These are phyloP conservation scores for Bathelium albidoporum DNA, from an alignment of 495 filamentous ascomycete species.

Conservation along the genomic window DNA sequence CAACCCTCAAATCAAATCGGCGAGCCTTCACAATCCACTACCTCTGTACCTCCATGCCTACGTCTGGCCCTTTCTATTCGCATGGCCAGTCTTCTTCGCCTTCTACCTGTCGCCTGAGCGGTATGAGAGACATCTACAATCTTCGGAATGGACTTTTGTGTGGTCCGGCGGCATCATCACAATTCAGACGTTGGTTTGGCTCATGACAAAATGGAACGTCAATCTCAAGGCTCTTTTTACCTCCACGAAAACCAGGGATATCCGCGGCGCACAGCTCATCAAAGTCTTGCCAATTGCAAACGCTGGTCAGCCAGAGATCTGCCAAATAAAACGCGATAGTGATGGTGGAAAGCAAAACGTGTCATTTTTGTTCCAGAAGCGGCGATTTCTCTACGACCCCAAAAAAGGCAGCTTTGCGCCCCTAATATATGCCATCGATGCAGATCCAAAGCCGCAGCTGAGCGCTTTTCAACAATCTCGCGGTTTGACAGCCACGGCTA, in stretches of 20 bases:
- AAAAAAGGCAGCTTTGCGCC: slow-evolving; percentile 63
- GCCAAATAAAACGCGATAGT: slow-evolving; percentile 62
- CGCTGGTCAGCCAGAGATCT: slow-evolving; percentile 83
- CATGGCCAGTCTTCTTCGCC: slow-evolving; percentile 85
- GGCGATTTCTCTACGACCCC: slow-evolving; percentile 77
- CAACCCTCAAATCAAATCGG: slow-evolving; percentile 76
- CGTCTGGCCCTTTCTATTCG: slow-evolving; percentile 78
- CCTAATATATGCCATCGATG: slow-evolving; percentile 74
- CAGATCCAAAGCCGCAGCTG: slow-evolving; percentile 67
- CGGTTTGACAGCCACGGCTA: slow-evolving; percentile 58
- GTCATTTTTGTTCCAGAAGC: slow-evolving; percentile 97
- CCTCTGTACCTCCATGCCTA: slow-evolving; percentile 75
- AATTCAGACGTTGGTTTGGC: slow-evolving; percentile 77
- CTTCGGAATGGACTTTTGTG: slow-evolving; percentile 93
- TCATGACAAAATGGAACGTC: slow-evolving; percentile 96
- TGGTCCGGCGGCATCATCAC: slow-evolving; percentile 82
- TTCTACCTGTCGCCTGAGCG: slow-evolving; percentile 71
- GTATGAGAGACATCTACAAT: slow-evolving; percentile 81
- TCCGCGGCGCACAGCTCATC: slow-evolving; percentile 74
- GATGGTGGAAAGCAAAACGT: slow-evolving; percentile 62
- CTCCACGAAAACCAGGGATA: slow-evolving; percentile 54
- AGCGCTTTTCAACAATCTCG: slow-evolving; percentile 64
- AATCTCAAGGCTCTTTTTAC: slow-evolving; percentile 76
- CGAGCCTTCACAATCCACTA: slow-evolving; percentile 81
- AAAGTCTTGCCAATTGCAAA: slow-evolving; percentile 89